Base-by-base conservation (phyloP, 495 filamentous ascomycete genomes). In the Penicillium parvum region DNA sequence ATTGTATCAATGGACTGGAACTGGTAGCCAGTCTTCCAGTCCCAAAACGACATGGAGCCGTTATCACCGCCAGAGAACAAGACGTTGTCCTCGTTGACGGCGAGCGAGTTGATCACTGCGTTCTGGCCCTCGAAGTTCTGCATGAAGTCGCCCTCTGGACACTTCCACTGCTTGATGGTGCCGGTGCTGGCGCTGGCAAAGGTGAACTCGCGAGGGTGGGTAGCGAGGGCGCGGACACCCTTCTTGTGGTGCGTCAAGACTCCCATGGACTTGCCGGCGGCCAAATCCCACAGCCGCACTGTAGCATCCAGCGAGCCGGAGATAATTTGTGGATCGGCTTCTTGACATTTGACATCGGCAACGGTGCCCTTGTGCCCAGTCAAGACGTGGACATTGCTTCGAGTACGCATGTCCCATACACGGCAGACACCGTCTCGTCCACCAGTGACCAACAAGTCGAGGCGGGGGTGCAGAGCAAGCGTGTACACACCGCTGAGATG, bases 91-190 rank as follows among this genome's bases (percentile, higher is more conserved):
- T 95, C 87, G 61, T 99, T 99, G 23, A 88, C 87, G 23, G 84
- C 71, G n/a, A 99, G 64, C 0, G 88, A 88, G 62, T 99, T 99
- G 71, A 97, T 92, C 63, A 99, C 88, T 32, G 88, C 78, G 52
- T 96, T 96, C 49, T 96, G 90, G 27, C 90, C 90, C 29, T 96
- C 90, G 58, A 96, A 99, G 66, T 97, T 97, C 68, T 96, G 90
- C 94, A 99, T 99, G 63, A 99, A 96, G 21, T 86, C 89, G 26
- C 91, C 94, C 65, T 96, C 91, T 12, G 94, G 94, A 55, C 90
- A 97, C 64, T 97, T 97, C 91, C 92, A 99, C 64, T 97, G 94
- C 74, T 99, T 99, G 70, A 99, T 99, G 62, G 84, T 88, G 17
- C 84, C 83, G 0, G 90, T 89, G 56, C 86, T 92, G 45, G 85